phyloP scores from a whole-genome alignment of 2,329 filamentous ascomycete genomes.

The Fonsecaea erecta region DNA sequence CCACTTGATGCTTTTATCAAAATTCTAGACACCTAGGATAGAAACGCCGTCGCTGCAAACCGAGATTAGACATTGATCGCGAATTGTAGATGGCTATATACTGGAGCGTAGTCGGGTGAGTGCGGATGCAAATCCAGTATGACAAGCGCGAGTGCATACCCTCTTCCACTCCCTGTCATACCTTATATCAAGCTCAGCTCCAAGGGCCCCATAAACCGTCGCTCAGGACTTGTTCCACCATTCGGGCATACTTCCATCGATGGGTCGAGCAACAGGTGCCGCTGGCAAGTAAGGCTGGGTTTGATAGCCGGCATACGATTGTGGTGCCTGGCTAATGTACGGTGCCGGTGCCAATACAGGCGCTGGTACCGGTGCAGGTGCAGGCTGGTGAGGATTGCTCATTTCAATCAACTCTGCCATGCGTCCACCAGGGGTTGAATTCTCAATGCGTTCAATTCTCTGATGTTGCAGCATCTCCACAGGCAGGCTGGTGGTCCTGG shows the following conservation, averaged over 20 bases:
- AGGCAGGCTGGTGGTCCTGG: constrained; percentile 26
- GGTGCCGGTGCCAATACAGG: too few relatives aligned
- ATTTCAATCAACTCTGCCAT: constrained; percentile 37
- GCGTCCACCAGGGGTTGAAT: constrained; percentile 29
- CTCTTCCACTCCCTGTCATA: background rate
- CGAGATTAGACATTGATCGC: background rate
- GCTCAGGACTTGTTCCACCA: constrained; percentile 27
- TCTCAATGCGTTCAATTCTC: constrained; percentile 19
- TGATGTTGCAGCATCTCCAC: constrained; percentile 13
- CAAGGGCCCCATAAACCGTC: background rate
- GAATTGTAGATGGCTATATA: background rate
- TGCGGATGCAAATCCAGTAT: background rate
- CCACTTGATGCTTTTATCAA: background rate
- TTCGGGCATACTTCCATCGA: constrained; percentile 25
- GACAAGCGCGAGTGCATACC: background rate
- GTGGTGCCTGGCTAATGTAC: constrained; percentile 13
- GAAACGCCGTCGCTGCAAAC: background rate
- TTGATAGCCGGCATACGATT: constrained; percentile 13
- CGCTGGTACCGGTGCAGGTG: too few relatives aligned
- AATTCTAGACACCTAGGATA: background rate
- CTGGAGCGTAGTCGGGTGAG: background rate
- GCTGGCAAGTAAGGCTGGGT: constrained; percentile 17
- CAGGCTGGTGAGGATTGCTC: constrained; percentile 16
- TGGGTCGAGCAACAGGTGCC: background rate
- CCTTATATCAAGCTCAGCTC: background rate